These are phyloP conservation scores for Mitragyna speciosa DNA, from an alignment of 257 asterid species.

Conservation along the genomic window DNA sequence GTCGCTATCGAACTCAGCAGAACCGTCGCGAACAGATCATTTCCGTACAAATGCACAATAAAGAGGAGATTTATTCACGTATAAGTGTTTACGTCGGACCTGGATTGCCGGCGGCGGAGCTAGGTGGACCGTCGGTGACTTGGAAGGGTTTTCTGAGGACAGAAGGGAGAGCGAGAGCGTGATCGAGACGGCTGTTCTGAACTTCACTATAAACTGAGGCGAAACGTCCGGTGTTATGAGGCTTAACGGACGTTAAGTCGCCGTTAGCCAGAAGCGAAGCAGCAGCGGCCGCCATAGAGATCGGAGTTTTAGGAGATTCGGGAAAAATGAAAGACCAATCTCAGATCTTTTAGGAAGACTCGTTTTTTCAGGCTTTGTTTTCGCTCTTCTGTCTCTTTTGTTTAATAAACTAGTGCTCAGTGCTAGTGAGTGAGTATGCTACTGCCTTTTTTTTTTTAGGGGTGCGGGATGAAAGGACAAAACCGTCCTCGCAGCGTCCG, in stretches of 20 bases:
- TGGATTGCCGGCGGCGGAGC: slow-evolving; percentile 98
- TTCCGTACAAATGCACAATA: neutral
- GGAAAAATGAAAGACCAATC: slow-evolving; percentile 10
- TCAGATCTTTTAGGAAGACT: slow-evolving; percentile 21
- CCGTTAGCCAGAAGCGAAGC: slow-evolving; percentile 37
- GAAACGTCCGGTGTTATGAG: slow-evolving; percentile 46
- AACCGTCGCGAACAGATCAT: neutral
- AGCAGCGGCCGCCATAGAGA: slow-evolving; percentile 41
- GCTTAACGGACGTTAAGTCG: slow-evolving; percentile 27
- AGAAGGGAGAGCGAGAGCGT: slow-evolving; percentile 79
- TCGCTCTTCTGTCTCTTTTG: neutral
- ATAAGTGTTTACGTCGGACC: slow-evolving; percentile 35
- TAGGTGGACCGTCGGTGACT: slow-evolving; percentile 78
- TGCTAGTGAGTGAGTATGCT: neutral
- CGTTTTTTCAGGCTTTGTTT: slow-evolving; percentile 13
- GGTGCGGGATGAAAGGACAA: neutral
- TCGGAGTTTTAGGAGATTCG: slow-evolving; percentile 3
- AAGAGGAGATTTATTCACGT: neutral
- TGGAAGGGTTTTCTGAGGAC: slow-evolving; percentile 68
- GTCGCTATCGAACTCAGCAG: neutral
- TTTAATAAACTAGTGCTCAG: too few relatives aligned
- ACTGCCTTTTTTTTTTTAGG: neutral
- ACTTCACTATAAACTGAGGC: slow-evolving; percentile 84
- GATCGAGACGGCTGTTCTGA: slow-evolving; percentile 86
- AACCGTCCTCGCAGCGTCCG: neutral